Percentiles rank a stretch among this genome's conserved stretches.
Conservation (phyloP, 345 rosid genomes). For the Turritis glabra region DNA sequence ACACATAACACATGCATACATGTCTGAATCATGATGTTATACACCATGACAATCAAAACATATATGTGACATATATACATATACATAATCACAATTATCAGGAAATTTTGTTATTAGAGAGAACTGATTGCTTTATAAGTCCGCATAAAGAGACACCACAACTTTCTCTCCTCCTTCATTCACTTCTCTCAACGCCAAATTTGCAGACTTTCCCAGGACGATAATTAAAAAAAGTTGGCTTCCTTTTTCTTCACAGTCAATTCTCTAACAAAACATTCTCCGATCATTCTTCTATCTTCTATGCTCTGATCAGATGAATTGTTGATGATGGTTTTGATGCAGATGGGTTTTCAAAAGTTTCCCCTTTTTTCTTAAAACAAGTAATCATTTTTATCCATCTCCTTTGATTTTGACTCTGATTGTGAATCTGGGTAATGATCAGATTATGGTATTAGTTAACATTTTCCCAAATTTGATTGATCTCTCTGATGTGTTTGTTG, state of each 20-base stretch:
- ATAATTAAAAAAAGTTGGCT: background rate
- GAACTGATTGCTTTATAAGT: slow-evolving; percentile 49
- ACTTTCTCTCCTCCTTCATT: slow-evolving; percentile 37
- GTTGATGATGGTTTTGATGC: slow-evolving; percentile 50
- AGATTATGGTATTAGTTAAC: background rate
- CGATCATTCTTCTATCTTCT: slow-evolving; percentile 30
- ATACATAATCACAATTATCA: slow-evolving; percentile 12
- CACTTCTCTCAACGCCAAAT: slow-evolving; percentile 27
- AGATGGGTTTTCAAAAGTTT: slow-evolving; percentile 51
- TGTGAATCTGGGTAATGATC: slow-evolving; percentile 45
- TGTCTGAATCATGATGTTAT: slow-evolving; percentile 9
- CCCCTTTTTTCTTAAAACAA: slow-evolving; percentile 38
- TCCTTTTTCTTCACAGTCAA: slow-evolving; percentile 28
- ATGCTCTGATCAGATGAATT: slow-evolving; percentile 42
- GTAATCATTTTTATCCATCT: slow-evolving; percentile 40
- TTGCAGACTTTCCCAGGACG: slow-evolving; percentile 28
- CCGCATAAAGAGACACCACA: slow-evolving; percentile 45
- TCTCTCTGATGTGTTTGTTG: slow-evolving; percentile 17
- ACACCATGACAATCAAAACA: background rate
- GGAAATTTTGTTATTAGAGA: background rate
- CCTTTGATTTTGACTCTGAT: background rate
- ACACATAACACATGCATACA: slow-evolving; percentile 7
- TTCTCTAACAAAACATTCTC: slow-evolving; percentile 27
- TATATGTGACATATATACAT: slow-evolving; percentile 1
- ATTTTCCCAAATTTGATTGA: background rate